These are phyloP conservation scores for Collybiopsis luxurians DNA, from an alignment of 768 basidiomycete species.

Conservation along the genomic window DNA sequence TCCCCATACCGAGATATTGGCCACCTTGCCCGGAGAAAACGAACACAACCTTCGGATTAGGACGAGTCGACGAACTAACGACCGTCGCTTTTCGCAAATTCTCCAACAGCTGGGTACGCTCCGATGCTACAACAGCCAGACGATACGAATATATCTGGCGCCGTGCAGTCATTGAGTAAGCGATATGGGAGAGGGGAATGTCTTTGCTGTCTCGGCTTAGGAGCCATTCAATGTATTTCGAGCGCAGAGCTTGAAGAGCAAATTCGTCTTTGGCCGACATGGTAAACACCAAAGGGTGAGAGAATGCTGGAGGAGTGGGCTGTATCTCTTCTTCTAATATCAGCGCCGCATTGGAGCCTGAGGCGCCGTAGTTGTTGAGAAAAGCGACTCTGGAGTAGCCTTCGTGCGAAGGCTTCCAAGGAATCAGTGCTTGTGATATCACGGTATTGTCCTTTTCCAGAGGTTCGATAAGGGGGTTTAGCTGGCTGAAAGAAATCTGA, in stretches of 20 bases:
- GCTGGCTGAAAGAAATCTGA: constrained; percentile 52
- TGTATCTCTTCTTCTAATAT: constrained; percentile 52
- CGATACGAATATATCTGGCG: constrained; percentile 55
- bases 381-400: constrained; percentile 48
- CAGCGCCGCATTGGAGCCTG: constrained; percentile 66
- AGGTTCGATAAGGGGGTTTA: constrained; percentile 56
- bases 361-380: constrained; percentile 75
- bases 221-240: constrained; percentile 48
- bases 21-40: constrained; percentile 76
- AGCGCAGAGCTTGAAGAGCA: constrained; percentile 47
- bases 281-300: constrained; percentile 44
- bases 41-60: constrained; percentile 34
- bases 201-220: constrained; percentile 20
- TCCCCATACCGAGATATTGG: constrained; percentile 66
- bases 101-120: constrained; percentile 42
- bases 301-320: neutral
- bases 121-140: constrained; percentile 44
- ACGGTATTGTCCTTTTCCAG: constrained; percentile 44
- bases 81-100: constrained; percentile 37
- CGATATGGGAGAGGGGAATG: constrained; percentile 44
- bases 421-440: constrained; percentile 33
- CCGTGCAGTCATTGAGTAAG: constrained; percentile 69
- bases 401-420: constrained; percentile 40
- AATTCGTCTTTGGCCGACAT: constrained; percentile 56
- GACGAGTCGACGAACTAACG: constrained; percentile 8